Base-by-base conservation (phyloP, 192 early-diverging fungal species). In the Gaertneriomyces sp. region DNA sequence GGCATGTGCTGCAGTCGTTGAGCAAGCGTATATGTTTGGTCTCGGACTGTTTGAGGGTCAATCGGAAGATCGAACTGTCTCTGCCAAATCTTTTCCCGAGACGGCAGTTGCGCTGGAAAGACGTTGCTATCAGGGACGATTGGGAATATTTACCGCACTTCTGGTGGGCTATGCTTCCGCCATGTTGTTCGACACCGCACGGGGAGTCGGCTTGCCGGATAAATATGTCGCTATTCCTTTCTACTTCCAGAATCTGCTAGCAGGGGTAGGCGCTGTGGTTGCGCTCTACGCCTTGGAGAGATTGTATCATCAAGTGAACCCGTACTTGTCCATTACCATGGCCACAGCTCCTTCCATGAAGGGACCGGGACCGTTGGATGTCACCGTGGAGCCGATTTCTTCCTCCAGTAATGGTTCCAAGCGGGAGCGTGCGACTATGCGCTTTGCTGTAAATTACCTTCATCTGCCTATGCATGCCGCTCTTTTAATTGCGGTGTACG, bases 271-370 rank as follows among this genome's bases (percentile, higher is more conserved):
- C 16, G 66, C 57, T 12, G 5, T 68, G 14, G 19, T 52, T 12
- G 16, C 40, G 45, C 8, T 68, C n/a, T 68, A 60, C 43, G 56
- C 56, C 6, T 6, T 68, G 6, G 66, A 68, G 12, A 16, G 66
- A 5, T 14, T 66, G 10, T 58, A 66, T 38, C 7, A 38, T 42
- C 61, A 33, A 38, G 45, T n/a, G 46, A 63, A 6, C n/a, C 20
- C 25, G 4, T 41, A 53, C 17, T 6, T 2, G 62, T 19, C 16
- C 10, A 57, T 43, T 45, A 40, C 16, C 12, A 14, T 45, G 14
- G 14, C 39, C 20, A n/a, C 20, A 44, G 11, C 12, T 17, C n/a
- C 14, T 38, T 3, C 7, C 39, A 57, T 49, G 12, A 57, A 14
- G 12, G 55, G n/a, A 6, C 7, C 38, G 55, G 17, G 5, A 6